Percentiles rank a stretch among this genome's conserved stretches.
Evolutionary conservation across 73 alveolate genomes (phyloP).

Genomic region (Tetrahymena elliotti): DNA sequence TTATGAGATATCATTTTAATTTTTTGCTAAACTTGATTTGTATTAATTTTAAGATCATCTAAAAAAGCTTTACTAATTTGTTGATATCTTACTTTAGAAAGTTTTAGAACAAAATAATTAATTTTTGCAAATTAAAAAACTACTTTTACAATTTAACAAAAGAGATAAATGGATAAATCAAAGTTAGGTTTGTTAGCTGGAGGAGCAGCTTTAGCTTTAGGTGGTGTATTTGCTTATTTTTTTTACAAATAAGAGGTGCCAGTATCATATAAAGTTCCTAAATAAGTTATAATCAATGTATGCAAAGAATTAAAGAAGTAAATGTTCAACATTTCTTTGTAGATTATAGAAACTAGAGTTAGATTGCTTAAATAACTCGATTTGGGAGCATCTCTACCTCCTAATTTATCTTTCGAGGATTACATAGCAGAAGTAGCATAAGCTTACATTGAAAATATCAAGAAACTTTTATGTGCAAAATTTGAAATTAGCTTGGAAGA

Average conservation of each 20-base stretch:
- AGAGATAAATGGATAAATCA: not conserved
- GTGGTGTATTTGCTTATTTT: not conserved
- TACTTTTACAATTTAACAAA: not conserved
- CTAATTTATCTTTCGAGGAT: not conserved
- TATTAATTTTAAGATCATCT: not conserved
- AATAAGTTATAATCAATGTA: not conserved
- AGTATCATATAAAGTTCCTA: not conserved
- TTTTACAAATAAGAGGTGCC: not conserved
- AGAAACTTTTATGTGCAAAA: not conserved
- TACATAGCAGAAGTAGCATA: not conserved
- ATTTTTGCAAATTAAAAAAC: not conserved
- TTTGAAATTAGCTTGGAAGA: not conserved
- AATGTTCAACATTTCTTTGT: not conserved
- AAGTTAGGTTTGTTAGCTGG: not conserved
- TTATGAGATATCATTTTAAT: too few species aligned
- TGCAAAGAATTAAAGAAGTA: not conserved
- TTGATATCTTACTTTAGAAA: not conserved
- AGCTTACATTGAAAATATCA: not conserved
- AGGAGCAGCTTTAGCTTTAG: not conserved
- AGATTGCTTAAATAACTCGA: not conserved
- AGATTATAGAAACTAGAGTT: not conserved
- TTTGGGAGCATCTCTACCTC: not conserved
- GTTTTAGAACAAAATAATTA: not conserved
- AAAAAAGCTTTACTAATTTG: too few species aligned
- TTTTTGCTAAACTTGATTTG: too few species aligned